Conservation (phyloP, 1,139 yeast genomes). For the Hansenula sp. region DNA sequence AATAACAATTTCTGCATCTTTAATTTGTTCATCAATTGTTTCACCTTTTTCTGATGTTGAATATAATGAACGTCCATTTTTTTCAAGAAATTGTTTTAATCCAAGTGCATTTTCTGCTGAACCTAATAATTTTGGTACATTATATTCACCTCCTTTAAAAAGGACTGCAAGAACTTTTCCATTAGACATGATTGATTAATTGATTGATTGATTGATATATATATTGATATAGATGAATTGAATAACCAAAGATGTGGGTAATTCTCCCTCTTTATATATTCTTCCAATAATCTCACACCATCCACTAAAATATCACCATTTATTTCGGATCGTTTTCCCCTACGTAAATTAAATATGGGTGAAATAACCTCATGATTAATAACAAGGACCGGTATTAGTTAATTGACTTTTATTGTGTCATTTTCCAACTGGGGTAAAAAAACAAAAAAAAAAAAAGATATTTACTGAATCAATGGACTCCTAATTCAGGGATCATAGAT, state of each 20-base stretch:
- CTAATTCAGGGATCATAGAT: no score
- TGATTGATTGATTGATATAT: no score
- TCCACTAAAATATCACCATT: not conserved
- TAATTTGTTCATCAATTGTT: conserved; percentile 58
- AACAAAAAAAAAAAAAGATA: no score
- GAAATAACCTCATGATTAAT: no score
- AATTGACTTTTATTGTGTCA: not conserved
- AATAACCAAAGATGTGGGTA: no score
- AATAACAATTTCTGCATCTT: conserved; percentile 70
- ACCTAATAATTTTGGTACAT: conserved; percentile 48
- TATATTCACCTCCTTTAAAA: conserved; percentile 25
- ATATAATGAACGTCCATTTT: conserved; percentile 62
- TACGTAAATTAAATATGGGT: no score
- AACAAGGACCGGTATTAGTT: no score
- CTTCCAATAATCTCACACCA: no score
- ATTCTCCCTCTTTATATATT: no score
- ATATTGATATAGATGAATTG: not conserved
- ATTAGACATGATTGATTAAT: no score
- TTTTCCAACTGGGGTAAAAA: not conserved
- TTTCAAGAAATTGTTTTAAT: conserved; percentile 57
- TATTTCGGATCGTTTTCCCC: no score
- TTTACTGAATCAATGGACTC: no score
- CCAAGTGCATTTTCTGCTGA: conserved; percentile 77
- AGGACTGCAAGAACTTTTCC: conserved; percentile 23
- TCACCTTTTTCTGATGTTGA: conserved; percentile 70